Base-by-base conservation (phyloP, 495 filamentous ascomycete genomes). In the Lophium mytilinum region DNA sequence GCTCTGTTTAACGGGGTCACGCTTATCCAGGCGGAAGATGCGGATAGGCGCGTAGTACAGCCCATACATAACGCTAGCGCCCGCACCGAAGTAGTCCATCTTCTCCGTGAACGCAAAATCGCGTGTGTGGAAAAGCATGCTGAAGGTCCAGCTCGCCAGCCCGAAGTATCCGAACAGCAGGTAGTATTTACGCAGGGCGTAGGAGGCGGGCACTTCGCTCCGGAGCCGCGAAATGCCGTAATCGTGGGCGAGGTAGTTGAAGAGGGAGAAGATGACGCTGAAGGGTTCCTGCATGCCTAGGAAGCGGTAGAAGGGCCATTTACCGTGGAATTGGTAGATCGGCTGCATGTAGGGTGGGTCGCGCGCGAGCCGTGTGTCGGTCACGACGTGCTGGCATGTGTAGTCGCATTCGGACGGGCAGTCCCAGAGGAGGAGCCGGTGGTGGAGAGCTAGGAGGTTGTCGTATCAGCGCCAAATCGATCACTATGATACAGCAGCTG, bases 331-430 rank as follows among this genome's bases (percentile, higher is more conserved):
- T 75, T 98, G 93, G 39, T 91, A 83, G 30, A 95, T 69, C 3
- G 87, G 80, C 33, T 79, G 75, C 40, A 79, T 69, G 71, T 81
- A 79, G 12, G 83, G 82, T 34, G 81, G 80, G 46, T 83, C 78
- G 63, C 80, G 77, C 37, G 80, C 75, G 49, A 88, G 71, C 56
- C 93, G 89, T 19, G 69, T 72, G 56, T 87, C 72, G 52, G 93
- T 97, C 51, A 93, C 78, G 71, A 96, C 87, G 77, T 95, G 93
- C 70, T 98, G 93, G 78, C 93, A 98, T 46, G 87, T 87, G 77
- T 98, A 95, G 76, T 98, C 93, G 80, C 93, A 98, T 79, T 98
- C 92, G 66, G 84, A 69, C 36, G 89, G 83, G 74, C 93, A 98
- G 62, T 75, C 76, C 86, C 86, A 90, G 70, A 89, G 69, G 65